Conservation (phyloP, 2,329 filamentous ascomycete species). For the Colletotrichum tropicale region DNA sequence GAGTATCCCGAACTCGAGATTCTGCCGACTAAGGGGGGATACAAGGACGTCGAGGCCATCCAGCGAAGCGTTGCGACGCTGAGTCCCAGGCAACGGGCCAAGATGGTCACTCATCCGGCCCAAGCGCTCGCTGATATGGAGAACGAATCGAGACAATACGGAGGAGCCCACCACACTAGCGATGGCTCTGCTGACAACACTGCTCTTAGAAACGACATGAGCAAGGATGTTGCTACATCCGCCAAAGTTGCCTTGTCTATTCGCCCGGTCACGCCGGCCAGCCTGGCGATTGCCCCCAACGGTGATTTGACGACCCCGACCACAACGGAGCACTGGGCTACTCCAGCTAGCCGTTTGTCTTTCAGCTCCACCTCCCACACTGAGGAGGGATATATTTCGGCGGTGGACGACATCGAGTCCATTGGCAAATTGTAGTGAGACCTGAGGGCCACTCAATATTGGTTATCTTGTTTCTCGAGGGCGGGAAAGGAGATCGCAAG, state of each 20-base stretch:
- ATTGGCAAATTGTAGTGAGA: neutral
- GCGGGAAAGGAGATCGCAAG: neutral
- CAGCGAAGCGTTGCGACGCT: slow-evolving; percentile 34
- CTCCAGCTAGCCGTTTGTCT: slow-evolving; percentile 17
- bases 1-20: slow-evolving; percentile 41
- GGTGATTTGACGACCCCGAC: slow-evolving; percentile 6
- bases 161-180: neutral
- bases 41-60: slow-evolving; percentile 34
- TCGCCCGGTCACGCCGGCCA: slow-evolving; percentile 15
- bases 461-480: neutral
- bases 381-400: neutral
- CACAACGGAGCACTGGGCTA: slow-evolving; percentile 10
- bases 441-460: neutral
- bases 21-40: slow-evolving; percentile 32
- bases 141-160: neutral
- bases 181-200: neutral
- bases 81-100: slow-evolving; percentile 22
- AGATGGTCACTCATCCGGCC: neutral
- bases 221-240: neutral
- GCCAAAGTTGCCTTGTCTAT: neutral
- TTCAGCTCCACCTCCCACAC: neutral
- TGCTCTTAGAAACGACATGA: neutral
- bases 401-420: neutral
- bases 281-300: neutral
- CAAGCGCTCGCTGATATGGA: slow-evolving; percentile 9